Evolutionary conservation across 805 yeast species (phyloP).

Genomic region (Candida manassasensis): DNA sequence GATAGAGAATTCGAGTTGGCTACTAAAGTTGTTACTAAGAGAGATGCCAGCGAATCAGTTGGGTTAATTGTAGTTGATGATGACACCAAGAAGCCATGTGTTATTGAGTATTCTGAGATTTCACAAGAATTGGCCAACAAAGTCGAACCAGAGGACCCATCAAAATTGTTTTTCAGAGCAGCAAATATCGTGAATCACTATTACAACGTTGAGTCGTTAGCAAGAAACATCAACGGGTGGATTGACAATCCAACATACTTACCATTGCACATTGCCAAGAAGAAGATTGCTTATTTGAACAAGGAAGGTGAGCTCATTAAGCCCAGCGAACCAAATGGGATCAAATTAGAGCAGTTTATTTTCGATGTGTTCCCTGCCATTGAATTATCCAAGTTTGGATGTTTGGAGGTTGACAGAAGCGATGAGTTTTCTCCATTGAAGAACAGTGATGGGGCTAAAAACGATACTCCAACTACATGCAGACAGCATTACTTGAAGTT

Average conservation of each 20-base stretch:
- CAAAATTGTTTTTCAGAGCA: conserved; percentile 70
- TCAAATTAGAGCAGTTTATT: conserved; percentile 93
- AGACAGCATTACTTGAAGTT: conserved; percentile 57
- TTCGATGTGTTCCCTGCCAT: conserved; percentile 91
- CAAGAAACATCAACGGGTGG: conserved; percentile 62
- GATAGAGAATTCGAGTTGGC: conserved; percentile 66
- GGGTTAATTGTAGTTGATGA: conserved; percentile 81
- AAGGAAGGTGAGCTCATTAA: conserved; percentile 38
- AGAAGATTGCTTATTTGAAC: conserved; percentile 70
- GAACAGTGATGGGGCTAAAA: conserved; percentile 77
- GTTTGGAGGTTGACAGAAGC: conserved; percentile 81
- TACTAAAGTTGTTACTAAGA: conserved; percentile 91
- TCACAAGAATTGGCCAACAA: conserved; percentile 66
- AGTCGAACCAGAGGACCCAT: conserved; percentile 48
- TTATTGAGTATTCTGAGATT: conserved; percentile 93
- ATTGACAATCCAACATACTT: conserved; percentile 55
- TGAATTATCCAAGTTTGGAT: conserved; percentile 69
- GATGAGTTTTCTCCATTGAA: conserved; percentile 93
- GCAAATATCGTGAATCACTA: conserved; percentile 98
- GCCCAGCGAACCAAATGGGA: conserved; percentile 83
- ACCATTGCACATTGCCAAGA: conserved; percentile 94
- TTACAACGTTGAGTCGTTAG: conserved; percentile 75
- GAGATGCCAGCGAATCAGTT: conserved; percentile 81
- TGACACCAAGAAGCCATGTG: conserved; percentile 64
- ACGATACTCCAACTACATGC: conserved; percentile 84